These are phyloP conservation scores for Trypanosomatidae sp. DNA, from an alignment of 208 protist genomes.

Conservation along the genomic window DNA sequence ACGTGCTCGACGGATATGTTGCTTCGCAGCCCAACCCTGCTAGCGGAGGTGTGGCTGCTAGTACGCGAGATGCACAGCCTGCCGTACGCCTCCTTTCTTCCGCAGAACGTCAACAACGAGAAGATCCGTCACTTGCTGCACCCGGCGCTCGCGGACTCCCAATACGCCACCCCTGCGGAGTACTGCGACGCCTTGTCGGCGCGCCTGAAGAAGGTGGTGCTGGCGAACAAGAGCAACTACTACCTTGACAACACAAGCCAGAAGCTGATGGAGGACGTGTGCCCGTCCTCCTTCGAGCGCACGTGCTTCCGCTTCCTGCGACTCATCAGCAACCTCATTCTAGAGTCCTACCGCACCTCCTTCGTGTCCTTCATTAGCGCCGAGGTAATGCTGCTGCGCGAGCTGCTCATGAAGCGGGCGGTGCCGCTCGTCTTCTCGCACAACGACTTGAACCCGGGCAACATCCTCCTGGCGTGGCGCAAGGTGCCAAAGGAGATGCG, in stretches of 20 bases:
- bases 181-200: constrained; percentile 33
- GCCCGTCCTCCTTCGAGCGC: constrained; percentile 80
- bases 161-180: constrained; percentile 24
- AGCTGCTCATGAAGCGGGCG: constrained; percentile 29
- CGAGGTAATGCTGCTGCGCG: constrained; percentile 59
- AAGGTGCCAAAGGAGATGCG: constrained; percentile 42
- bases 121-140: constrained; percentile 21
- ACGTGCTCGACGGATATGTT: constrained; percentile 86
- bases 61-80: constrained; percentile 62
- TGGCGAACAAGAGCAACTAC: constrained; percentile 32
- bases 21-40: constrained; percentile 45
- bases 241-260: constrained; percentile 34
- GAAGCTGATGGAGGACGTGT: constrained; percentile 74
- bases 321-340: constrained; percentile 50
- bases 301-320: constrained; percentile 70
- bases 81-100: constrained; percentile 51
- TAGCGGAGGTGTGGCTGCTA: constrained; percentile 58
- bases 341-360: constrained; percentile 32
- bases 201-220: constrained; percentile 29
- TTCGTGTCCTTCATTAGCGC: constrained; percentile 49
- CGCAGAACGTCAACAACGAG: constrained; percentile 55
- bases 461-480: constrained; percentile 73
- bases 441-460: constrained; percentile 85
- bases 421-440: constrained; percentile 81
- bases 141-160: constrained; percentile 10